phyloP scores from a whole-genome alignment of 75 land plant species.

The Ceratopteris richardii region DNA sequence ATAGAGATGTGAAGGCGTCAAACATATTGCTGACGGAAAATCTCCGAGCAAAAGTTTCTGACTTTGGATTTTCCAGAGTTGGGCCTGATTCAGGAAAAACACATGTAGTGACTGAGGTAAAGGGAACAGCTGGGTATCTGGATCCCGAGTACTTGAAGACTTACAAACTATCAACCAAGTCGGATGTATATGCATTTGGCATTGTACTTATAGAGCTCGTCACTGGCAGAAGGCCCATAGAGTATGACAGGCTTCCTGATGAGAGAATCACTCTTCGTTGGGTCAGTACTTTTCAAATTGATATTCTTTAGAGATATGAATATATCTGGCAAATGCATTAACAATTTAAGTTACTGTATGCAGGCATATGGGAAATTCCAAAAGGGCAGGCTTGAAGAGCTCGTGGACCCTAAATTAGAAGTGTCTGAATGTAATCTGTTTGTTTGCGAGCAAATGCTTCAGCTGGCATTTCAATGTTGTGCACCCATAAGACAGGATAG shows the following conservation, averaged over 20 bases:
- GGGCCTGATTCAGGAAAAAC: constrained; percentile 72
- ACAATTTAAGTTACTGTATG: neutral
- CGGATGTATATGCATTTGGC: constrained; percentile 95
- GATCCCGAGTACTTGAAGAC: constrained; percentile 96
- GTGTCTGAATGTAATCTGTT: constrained; percentile 14
- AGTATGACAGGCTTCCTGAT: constrained; percentile 39
- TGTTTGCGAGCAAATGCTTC: constrained; percentile 31
- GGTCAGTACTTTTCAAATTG: constrained; percentile 47
- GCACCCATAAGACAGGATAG: constrained; percentile 60
- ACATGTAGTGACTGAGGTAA: constrained; percentile 89
- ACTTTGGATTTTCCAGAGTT: constrained; percentile 89
- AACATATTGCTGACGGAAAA: constrained; percentile 81
- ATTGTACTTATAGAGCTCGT: constrained; percentile 70
- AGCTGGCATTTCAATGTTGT: constrained; percentile 65
- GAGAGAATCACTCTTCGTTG: constrained; percentile 88
- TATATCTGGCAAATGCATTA: neutral
- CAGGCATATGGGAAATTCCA: constrained; percentile 74
- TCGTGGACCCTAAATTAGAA: constrained; percentile 56
- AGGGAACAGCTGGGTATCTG: constrained; percentile 95
- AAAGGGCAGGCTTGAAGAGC: constrained; percentile 38
- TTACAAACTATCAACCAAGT: constrained; percentile 76
- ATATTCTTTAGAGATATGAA: no score
- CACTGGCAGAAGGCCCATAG: constrained; percentile 88
- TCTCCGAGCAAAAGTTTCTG: constrained; percentile 84
- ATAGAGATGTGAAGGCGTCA: constrained; percentile 93